Evolutionary conservation across 2,329 filamentous ascomycete species (phyloP).

Genomic region (Colletotrichum falcatum): DNA sequence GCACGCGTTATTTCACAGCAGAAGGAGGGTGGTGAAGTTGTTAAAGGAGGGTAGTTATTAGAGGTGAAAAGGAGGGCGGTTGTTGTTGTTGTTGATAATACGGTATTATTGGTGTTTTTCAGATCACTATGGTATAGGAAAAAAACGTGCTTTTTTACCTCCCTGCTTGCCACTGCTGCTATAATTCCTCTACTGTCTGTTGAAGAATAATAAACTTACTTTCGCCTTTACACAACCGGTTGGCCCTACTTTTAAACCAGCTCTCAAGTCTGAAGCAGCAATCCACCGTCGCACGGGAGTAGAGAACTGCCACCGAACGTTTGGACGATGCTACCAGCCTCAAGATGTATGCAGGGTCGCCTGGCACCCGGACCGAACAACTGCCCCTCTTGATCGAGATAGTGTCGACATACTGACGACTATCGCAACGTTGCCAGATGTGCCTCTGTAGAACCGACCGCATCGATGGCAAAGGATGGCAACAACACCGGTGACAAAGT

Average conservation of each 20-base stretch:
- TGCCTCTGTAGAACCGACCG: accelerated
- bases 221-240: background rate
- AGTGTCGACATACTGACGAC: no score
- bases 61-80: no score
- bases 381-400: no score
- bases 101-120: background rate
- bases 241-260: background rate
- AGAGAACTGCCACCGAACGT: no score
- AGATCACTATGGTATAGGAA: background rate
- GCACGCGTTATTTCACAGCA: no score
- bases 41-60: background rate
- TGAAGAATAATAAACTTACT: background rate
- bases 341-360: background rate
- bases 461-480: no score
- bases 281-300: no score
- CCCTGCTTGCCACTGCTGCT: background rate
- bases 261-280: no score
- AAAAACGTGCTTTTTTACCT: background rate
- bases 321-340: background rate
- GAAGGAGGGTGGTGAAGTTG: no score
- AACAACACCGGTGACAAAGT: no score
- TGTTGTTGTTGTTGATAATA: no score
- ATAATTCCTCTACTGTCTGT: background rate
- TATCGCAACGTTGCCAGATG: no score
- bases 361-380: background rate